phyloP scores from a whole-genome alignment of 257 asterid species.

The Solanum verrucosum region DNA sequence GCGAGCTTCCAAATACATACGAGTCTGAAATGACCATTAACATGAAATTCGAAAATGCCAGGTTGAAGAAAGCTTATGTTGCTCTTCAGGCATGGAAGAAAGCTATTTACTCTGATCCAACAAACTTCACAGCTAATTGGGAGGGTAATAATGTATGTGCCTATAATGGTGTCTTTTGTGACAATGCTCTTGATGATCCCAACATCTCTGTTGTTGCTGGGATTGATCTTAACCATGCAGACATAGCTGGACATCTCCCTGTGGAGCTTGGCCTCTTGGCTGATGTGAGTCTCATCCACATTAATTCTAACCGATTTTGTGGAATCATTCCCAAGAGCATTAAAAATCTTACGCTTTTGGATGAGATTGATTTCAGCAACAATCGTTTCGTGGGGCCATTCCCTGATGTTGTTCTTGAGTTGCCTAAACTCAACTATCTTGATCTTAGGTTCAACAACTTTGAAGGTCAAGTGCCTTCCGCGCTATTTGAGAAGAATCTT shows the following conservation, averaged over 20 bases:
- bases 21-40: not conserved
- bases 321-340: conserved; percentile 64
- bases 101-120: conserved; percentile 74
- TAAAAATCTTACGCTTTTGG: conserved; percentile 21
- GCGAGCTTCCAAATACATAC: not conserved
- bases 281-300: conserved; percentile 62
- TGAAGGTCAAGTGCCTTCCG: conserved; percentile 60
- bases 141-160: conserved; percentile 59
- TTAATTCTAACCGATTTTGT: conserved; percentile 79
- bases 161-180: conserved; percentile 65
- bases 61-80: conserved; percentile 47
- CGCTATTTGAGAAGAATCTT: conserved; percentile 33
- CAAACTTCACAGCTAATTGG: conserved; percentile 59
- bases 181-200: conserved; percentile 45
- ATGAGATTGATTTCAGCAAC: conserved; percentile 84
- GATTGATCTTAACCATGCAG: conserved; percentile 68
- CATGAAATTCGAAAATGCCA: conserved; percentile 16
- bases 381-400: conserved; percentile 80
- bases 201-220: conserved; percentile 66
- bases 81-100: conserved; percentile 77
- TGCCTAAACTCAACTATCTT: conserved; percentile 51
- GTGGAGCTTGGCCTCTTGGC: conserved; percentile 54
- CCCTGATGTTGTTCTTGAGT: conserved; percentile 43
- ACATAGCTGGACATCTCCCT: conserved; percentile 83
- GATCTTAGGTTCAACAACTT: conserved; percentile 83